These are phyloP conservation scores for Auricularia heimuer DNA, from an alignment of 768 basidiomycete genomes.

Conservation along the genomic window DNA sequence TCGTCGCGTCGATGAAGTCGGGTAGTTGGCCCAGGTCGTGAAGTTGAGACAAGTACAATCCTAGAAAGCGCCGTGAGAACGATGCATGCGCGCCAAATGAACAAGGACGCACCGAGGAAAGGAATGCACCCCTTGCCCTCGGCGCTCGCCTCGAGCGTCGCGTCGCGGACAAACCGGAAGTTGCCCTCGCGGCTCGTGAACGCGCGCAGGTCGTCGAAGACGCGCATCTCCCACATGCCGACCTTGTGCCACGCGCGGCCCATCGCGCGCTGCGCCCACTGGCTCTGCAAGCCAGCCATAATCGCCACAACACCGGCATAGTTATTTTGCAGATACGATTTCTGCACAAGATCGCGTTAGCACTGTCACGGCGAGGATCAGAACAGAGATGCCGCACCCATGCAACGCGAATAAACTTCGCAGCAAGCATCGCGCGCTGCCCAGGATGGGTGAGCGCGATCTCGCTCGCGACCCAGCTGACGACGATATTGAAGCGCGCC, in stretches of 20 bases:
- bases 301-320: conserved; percentile 74
- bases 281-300: conserved; percentile 61
- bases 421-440: conserved; percentile 55
- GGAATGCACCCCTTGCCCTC: conserved; percentile 59
- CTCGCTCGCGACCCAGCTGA: conserved; percentile 73
- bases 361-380: not conserved
- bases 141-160: conserved; percentile 37
- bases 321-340: conserved; percentile 69
- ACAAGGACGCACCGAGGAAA: conserved; percentile 55
- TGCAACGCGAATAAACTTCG: conserved; percentile 78
- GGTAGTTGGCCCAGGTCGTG: conserved; percentile 57
- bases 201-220: conserved; percentile 60
- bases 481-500: conserved; percentile 76
- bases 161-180: conserved; percentile 65
- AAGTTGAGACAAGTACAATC: conserved; percentile 68
- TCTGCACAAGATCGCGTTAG: conserved; percentile 33
- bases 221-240: conserved; percentile 58
- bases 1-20: conserved; percentile 55
- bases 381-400: conserved; percentile 43
- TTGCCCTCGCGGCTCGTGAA: conserved; percentile 57
- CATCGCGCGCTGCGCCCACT: conserved; percentile 61
- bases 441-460: conserved; percentile 61
- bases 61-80: conserved; percentile 25
- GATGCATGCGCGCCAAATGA: not conserved
- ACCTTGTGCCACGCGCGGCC: conserved; percentile 56